phyloP scores from a whole-genome alignment of 148 eudicot species.

The Gaultheria prostrata region DNA sequence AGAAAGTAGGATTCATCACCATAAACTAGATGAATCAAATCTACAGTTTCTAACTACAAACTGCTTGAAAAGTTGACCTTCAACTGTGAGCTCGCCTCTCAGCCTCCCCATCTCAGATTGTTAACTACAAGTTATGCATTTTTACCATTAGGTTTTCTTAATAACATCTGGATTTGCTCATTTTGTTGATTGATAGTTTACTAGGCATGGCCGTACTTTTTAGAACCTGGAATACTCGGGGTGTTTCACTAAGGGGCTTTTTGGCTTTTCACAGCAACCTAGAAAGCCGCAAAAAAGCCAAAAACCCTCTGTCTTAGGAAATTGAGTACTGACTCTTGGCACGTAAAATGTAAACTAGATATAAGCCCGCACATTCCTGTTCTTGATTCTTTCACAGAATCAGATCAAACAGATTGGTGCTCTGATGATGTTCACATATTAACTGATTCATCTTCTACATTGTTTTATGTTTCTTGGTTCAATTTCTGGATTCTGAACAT shows the following conservation, averaged over 20 bases:
- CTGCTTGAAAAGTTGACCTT: neutral
- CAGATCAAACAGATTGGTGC: neutral
- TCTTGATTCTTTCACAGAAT: too few relatives aligned
- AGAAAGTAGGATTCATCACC: neutral
- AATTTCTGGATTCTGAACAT: neutral
- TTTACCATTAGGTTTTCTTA: neutral
- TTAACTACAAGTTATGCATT: neutral
- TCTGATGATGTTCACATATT: neutral
- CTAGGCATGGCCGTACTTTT: neutral
- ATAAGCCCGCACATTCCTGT: neutral
- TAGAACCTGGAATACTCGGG: neutral
- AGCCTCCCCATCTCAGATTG: neutral
- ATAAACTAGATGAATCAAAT: neutral
- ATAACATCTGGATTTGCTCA: neutral
- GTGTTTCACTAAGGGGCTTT: too few relatives aligned
- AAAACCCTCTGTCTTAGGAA: neutral
- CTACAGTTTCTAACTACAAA: neutral
- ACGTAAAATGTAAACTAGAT: neutral
- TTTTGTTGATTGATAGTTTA: neutral
- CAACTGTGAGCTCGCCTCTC: neutral
- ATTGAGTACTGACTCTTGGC: neutral
- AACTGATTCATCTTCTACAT: neutral
- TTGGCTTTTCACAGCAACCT: too few relatives aligned
- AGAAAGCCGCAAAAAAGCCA: too few relatives aligned
- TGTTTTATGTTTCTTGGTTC: neutral